Base-by-base conservation (phyloP, 1,284 basidiomycete genomes). In the Xerocomus minutiporus region DNA sequence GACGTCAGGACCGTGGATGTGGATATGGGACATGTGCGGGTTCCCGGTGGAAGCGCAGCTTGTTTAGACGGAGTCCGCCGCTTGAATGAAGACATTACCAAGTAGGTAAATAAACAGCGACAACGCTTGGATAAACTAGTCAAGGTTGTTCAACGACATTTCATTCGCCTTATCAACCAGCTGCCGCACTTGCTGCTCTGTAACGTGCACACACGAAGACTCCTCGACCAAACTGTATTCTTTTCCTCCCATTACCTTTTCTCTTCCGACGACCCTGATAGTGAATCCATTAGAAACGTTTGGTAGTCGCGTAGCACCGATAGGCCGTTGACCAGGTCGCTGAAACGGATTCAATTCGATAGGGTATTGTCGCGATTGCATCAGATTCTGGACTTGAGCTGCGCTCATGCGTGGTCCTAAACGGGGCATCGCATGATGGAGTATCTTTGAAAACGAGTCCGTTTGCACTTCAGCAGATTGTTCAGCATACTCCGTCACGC, bases 71-170 rank as follows among this genome's bases (percentile, higher is more conserved):
- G 62, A 38, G 75, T 64, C 63, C 82, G 84, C 54, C 91, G 79
- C 68, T 88, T 93, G 83, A 95, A 95, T 5, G 91, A 91, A 53
- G 88, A 90, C 89, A 91, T 91, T 25, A 17, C 39, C 12, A 38
- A 11, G 9, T 13, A 15, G 8, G 12, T 5, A 32, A 32, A 32
- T 32, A 32, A 32, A 32, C 31, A 32, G 31, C 31, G 31, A 32
- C 40, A 15, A 26, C 13, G 8, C 5, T 41, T 20, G 4, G 4
- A 23, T 39, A 42, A 29, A 29, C 56, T 65, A 67, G 53, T 67
- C 66, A 34, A 67, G 58, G 28, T 26, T n/a, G 25, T 69, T 58
- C 54, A 71, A 41, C 13, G 60, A 57, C 57, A 68, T 53, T 4
- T 39, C 53, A 48, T 49, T 41, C 29, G 54, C 40, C 39, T 54